These are phyloP conservation scores for Cenchrus americanus DNA, from an alignment of 176 grass and related monocot genomes.

Conservation along the genomic window DNA sequence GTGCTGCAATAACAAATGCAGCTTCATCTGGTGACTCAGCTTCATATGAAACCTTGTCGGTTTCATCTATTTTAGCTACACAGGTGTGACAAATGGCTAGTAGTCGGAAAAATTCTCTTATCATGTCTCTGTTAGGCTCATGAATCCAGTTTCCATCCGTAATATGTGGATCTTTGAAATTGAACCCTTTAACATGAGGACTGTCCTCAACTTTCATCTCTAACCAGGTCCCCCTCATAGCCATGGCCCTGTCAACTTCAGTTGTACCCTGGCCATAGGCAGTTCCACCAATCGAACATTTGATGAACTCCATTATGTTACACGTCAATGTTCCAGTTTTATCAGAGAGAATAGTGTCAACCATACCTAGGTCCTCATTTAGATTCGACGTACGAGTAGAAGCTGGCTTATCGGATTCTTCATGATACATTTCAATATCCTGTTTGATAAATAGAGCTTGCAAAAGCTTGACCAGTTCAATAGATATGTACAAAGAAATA, in stretches of 20 bases:
- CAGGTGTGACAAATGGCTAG: constrained; percentile 96
- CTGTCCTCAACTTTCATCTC: constrained; percentile 39
- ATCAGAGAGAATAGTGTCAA: constrained; percentile 95
- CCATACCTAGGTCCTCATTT: constrained; percentile 96
- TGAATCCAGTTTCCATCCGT: constrained; percentile 90
- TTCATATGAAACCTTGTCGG: constrained; percentile 80
- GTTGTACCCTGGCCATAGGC: constrained; percentile 90
- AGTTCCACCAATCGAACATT: constrained; percentile 89
- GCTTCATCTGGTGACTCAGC: constrained; percentile 99
- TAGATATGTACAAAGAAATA: too few relatives aligned
- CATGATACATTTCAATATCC: constrained; percentile 93
- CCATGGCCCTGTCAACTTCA: constrained; percentile 97
- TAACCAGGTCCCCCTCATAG: constrained; percentile 61
- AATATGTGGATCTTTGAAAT: constrained; percentile 82
- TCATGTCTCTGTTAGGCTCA: constrained; percentile 61
- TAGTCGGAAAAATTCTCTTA: constrained; percentile 79
- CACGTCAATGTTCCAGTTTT: constrained; percentile 98
- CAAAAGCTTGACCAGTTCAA: too few relatives aligned
- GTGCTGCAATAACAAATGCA: constrained; percentile 92
- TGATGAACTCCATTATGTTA: constrained; percentile 99
- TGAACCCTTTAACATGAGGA: constrained; percentile 85
- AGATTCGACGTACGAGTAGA: constrained; percentile 90
- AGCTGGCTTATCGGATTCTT: constrained; percentile 89
- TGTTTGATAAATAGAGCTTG: constrained; percentile 51
- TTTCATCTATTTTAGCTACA: constrained; percentile 85